Base-by-base conservation (phyloP, 768 basidiomycete species). In the Peribolospora baueri region DNA sequence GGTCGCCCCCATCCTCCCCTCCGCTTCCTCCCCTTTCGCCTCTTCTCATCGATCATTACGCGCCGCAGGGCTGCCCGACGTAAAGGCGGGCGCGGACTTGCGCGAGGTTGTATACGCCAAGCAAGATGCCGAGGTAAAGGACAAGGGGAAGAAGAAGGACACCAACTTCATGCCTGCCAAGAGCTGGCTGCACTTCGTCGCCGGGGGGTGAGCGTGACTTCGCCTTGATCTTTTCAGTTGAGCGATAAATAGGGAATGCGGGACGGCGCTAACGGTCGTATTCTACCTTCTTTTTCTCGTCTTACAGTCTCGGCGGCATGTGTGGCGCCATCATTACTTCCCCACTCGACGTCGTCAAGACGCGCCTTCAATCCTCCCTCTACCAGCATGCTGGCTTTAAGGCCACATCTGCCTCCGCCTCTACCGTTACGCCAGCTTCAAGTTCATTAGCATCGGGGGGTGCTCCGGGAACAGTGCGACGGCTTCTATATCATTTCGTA, bases 301-400 rank as follows among this genome's bases (percentile, higher is more conserved):
- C 14, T 48, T 56, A 48, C 53, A 95, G 91, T 25, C 71, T 95
- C 13, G 93, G 91, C 37, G 93, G 90, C 46, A 91, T 97, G 88
- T 85, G 85, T 64, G 93, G 91, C 42, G 88, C 88, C 13, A 82
- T 93, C 57, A 80, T 95, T 3, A 98, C 93, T 0, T 87, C 86
- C 48, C 91, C 93, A 0, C 91, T 98, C 62, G 93, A 98, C 68
- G 87, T 98, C 41, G 88, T 97, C 59, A 97, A 95, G 71, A 98
- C 93, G 47, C 81, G 93, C 3, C 72, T 97, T 5, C 93, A 98
- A 69, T 91, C 87, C 2, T 80, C 80, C 68, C 70, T 95, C 25
- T 93, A 88, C 64, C 68, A 70, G 40, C 70, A 25, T 25, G 25
- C 25, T 25, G 25, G 25, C 25, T 25, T 1, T 25, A 25, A 25